A percentile compares a stretch with the other conserved stretches of the same genome.
Conservation (phyloP, 805 yeast genomes). For the Kodamaea sagamina region DNA sequence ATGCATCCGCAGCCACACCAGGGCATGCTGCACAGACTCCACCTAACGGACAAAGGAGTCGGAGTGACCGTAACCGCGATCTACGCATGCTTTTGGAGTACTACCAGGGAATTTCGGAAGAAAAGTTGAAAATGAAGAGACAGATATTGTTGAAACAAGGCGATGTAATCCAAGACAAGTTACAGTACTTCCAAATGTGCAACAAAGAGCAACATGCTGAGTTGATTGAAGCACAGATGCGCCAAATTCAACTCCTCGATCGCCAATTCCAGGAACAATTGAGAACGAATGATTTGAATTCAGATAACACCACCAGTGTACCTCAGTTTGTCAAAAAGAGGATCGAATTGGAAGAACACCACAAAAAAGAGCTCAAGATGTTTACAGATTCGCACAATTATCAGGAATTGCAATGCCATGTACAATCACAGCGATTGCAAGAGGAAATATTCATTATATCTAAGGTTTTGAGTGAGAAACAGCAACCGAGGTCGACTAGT, state of each 20-base stretch:
- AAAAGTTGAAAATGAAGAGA: neutral
- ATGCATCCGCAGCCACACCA: too few species aligned
- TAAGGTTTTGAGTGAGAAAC: neutral
- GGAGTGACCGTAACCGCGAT: neutral
- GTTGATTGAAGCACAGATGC: neutral
- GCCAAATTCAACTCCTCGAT: constrained; percentile 1
- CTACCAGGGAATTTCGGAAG: neutral
- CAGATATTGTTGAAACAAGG: neutral
- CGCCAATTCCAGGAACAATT: constrained; percentile 5
- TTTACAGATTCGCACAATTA: neutral
- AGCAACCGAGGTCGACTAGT: neutral
- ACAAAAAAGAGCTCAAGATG: neutral
- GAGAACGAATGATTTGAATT: neutral
- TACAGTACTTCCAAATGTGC: neutral
- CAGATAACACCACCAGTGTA: neutral
- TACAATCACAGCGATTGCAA: neutral
- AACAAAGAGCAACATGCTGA: neutral
- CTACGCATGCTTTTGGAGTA: neutral
- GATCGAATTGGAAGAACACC: constrained; percentile 3
- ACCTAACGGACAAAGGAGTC: neutral
- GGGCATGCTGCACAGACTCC: too few species aligned
- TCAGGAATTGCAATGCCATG: neutral
- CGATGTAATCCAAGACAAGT: neutral
- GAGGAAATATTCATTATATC: constrained; percentile 2
- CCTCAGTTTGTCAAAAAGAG: neutral